Evolutionary conservation across 306 rosid genomes (phyloP), one percentile per base, ranked within the genome.

Genomic region (Sicyos edulis): DNA sequence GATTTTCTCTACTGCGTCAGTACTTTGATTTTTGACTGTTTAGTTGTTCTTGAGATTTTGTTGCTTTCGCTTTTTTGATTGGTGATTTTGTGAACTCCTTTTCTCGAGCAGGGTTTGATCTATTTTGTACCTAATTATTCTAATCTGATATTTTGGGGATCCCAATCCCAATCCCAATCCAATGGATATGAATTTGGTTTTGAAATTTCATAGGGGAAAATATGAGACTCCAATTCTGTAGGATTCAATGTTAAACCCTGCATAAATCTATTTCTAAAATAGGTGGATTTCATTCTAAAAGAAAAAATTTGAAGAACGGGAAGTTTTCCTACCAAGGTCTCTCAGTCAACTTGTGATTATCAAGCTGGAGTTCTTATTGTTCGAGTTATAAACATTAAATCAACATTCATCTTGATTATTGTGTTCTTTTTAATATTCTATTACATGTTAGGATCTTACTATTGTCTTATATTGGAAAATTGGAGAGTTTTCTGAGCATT

Each of bases 21-120:
- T 34, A 4, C 4, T 34, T 34, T 34, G 40, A 34, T 34, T 2
- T 12, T 66, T 66, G 55, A 66, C 55, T 32, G 55, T 45, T 45
- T 66, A 44, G 13, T 20, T 19, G 71, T 65, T 45, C 72, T 45
- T 66, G 40, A 45, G 37, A 66, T 66, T 65, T 65, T 65, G n/a
- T 17, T 42, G 16, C 42, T 65, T 65, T 6, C 5, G 22, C 3
- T 15, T 58, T 58, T 58, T 58, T n/a, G 15, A 24, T 58, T 58
- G 34, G 16, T 56, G 32, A 7, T 26, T 26, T 6, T 19, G 12
- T 1, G 21, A 54, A 51, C 4, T 14, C 70, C 3, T 26, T 26
- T 26, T 26, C 32, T 63, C 19, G 1, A 29, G 2, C 22, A 2
- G 68, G n/a, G 32, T 37, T 63, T n/a, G 4, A 63, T 16, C 50